Evolutionary conservation across 2,329 filamentous ascomycete species (phyloP).

Genomic region (Polychaeton citri): DNA sequence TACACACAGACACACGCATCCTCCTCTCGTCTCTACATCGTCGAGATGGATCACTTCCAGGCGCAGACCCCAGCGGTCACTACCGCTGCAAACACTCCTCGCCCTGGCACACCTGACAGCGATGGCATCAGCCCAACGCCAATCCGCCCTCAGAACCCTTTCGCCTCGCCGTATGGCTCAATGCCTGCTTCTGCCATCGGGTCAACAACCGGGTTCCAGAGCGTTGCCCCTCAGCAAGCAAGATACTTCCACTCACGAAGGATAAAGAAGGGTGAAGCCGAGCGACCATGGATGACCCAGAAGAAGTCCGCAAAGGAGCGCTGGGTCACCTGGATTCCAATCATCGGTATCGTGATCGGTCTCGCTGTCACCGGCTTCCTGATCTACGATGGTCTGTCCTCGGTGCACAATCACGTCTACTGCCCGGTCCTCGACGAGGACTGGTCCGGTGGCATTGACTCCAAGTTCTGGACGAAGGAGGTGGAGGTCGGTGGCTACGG

Average conservation of each 20-base stretch:
- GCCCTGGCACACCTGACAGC: not conserved
- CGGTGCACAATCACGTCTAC: slow-evolving; percentile 62
- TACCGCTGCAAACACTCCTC: not conserved
- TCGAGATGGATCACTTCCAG: not conserved
- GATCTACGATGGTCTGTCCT: slow-evolving; percentile 60
- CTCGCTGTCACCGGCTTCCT: slow-evolving; percentile 55
- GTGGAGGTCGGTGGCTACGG: slow-evolving; percentile 64
- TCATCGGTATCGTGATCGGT: slow-evolving; percentile 58
- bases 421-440: slow-evolving; percentile 54
- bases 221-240: slow-evolving; percentile 10
- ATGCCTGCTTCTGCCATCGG: slow-evolving; percentile 29
- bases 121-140: not conserved
- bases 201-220: slow-evolving; percentile 27
- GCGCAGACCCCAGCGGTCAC: not conserved
- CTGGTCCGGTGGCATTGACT: slow-evolving; percentile 46
- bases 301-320: slow-evolving; percentile 66
- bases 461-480: slow-evolving; percentile 58
- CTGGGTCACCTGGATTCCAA: slow-evolving; percentile 70
- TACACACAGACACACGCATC: not conserved
- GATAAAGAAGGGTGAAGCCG: slow-evolving; percentile 57
- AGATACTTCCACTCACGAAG: slow-evolving; percentile 61
- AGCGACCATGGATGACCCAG: slow-evolving; percentile 60
- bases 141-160: slow-evolving; percentile 16
- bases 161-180: slow-evolving; percentile 29
- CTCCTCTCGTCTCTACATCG: not conserved